Base-by-base conservation (phyloP, 108 stramenopile genomes). In the Cyclotella kingstonii region DNA sequence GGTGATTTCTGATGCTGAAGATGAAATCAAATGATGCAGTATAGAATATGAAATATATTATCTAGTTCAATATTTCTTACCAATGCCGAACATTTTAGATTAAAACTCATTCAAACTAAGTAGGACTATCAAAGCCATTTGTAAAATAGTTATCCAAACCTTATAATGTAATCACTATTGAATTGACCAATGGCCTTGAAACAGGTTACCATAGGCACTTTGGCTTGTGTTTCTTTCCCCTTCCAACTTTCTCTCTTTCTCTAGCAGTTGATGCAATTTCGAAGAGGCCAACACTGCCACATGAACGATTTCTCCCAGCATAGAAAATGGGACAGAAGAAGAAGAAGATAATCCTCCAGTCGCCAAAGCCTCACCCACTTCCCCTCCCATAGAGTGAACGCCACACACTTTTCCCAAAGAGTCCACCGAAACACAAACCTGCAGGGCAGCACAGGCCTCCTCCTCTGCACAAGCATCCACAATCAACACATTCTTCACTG, bases 401-500 rank as follows among this genome's bases (percentile, higher is more conserved):
- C 82, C 81, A 70, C 82, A 84, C 2, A 82, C 78, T 39, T 48
- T 58, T 39, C 55, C 78, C 26, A 34, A 43, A 30, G 54, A 73
- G 50, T 84, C 83, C 8, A 89, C 65, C 11, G 83, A 75, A 17
- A 86, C 81, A 60, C 83, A 77, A 0, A 83, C 80, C 49, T 67
- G 66, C 21, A 73, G 39, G 0, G 84, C 69, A 3, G 87, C 79
- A 61, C 87, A 88, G 2, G 62, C 54, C 50, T 88, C 88, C 62
- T 89, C 88, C 41, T 86, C 85, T 18, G 64, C 35, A 1, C 78
- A 70, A 5, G 88, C 81, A 71, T 89, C 88, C 7, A 86, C 56
- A 39, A 89, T 57, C 22, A 80, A 64, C 4, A 85, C 51, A 23
- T 64, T 71, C 9, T 49, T 33, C 28, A 45, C 23, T 28, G 63